phyloP scores from a whole-genome alignment of 2,329 filamentous ascomycete species.

The Taxawa tesnikishii region DNA sequence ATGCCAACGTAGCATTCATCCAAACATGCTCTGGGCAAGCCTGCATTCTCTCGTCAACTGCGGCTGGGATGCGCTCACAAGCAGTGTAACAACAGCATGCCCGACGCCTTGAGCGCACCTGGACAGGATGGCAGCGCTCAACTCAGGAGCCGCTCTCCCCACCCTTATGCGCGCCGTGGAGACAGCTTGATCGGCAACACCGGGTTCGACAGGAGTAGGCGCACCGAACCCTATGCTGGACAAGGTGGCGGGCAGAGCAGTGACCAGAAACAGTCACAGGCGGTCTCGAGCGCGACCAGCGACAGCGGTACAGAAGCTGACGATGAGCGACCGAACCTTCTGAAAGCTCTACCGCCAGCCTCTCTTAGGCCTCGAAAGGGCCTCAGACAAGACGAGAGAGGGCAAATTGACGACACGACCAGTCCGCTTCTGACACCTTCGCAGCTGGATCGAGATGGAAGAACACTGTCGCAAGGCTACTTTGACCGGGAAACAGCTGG shows the following conservation, averaged over 20 bases:
- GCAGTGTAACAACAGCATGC: no score
- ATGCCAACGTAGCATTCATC: no score
- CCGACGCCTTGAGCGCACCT: not conserved
- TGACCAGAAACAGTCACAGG: conserved; percentile 3
- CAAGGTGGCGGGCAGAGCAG: no score
- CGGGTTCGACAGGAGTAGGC: no score
- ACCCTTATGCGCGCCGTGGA: conserved; percentile 6
- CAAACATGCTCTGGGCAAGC: no score
- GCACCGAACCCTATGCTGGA: no score
- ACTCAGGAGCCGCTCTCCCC: conserved; percentile 6
- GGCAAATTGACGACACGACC: conserved; percentile 19
- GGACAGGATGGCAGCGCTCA: not conserved
- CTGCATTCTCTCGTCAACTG: no score
- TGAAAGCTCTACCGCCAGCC: conserved; percentile 75
- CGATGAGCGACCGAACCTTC: conserved; percentile 65
- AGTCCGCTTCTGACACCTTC: conserved; percentile 33
- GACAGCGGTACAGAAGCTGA: conserved; percentile 93
- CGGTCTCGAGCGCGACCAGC: conserved; percentile 48
- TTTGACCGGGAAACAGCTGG: conserved; percentile 15
- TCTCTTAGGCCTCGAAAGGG: conserved; percentile 65
- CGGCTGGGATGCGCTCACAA: no score
- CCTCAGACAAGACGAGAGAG: conserved; percentile 33
- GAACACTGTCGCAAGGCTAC: conserved; percentile 22
- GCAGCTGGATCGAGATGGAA: conserved; percentile 34
- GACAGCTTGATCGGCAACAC: not conserved